A percentile compares a stretch with the other conserved stretches of the same genome.
Evolutionary conservation across 768 basidiomycete species (phyloP).

Genomic region (Aureoboletus auriporus): DNA sequence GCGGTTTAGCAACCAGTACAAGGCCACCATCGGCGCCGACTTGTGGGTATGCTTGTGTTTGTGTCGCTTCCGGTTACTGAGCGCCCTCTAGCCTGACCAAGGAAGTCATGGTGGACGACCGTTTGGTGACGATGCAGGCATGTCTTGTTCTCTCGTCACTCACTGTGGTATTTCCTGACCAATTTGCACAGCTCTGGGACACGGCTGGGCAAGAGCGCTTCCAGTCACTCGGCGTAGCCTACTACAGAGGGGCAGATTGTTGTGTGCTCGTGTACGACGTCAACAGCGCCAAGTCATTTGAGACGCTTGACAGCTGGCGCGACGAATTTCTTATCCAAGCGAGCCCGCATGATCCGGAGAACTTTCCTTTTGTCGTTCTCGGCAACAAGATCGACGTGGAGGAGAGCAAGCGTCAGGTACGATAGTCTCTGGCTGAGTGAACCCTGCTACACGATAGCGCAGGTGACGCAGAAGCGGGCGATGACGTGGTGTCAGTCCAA

Average conservation of each 20-base stretch:
- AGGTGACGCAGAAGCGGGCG: constrained; percentile 99
- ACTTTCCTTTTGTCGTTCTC: constrained; percentile 98
- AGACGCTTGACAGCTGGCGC: constrained; percentile 98
- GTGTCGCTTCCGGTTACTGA: constrained; percentile 7
- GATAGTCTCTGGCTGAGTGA: constrained; percentile 14
- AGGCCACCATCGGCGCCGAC: constrained; percentile 97
- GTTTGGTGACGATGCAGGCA: constrained; percentile 98
- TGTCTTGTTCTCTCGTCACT: constrained; percentile 13
- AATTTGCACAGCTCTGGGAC: constrained; percentile 84
- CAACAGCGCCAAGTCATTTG: constrained; percentile 97
- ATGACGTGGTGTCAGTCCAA: constrained; percentile 99
- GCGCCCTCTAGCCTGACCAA: constrained; percentile 72
- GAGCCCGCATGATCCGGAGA: constrained; percentile 97
- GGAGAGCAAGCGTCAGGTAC: constrained; percentile 94
- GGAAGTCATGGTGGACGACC: constrained; percentile 98
- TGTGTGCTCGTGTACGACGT: constrained; percentile 99
- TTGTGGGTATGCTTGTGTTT: constrained; percentile 56
- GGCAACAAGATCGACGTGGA: constrained; percentile 99
- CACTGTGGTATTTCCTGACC: constrained; percentile 2
- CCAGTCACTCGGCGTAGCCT: constrained; percentile 97
- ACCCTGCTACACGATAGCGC: constrained; percentile 1
- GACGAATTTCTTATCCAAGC: constrained; percentile 99
- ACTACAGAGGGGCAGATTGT: constrained; percentile 98
- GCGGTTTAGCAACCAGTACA: constrained; percentile 99
- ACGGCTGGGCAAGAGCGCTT: constrained; percentile 99